Percentiles rank a stretch among this genome's conserved stretches.
Conservation (phyloP, 176 grass and related monocot species). For the Ananas comosus region DNA sequence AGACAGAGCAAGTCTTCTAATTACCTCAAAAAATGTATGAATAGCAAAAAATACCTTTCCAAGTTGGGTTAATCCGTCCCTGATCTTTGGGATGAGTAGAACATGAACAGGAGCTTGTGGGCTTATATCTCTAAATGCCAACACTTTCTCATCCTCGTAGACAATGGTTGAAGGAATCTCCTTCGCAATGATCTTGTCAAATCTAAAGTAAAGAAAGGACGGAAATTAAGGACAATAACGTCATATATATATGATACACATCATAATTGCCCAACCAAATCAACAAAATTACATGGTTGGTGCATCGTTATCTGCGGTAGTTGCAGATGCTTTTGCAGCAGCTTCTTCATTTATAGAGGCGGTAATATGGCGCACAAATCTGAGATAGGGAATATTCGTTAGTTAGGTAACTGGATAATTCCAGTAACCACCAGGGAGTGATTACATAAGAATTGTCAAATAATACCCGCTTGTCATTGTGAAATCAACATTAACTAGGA, state of each 20-base stretch:
- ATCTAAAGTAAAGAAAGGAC: constrained; percentile 37
- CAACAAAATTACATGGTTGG: constrained; percentile 55
- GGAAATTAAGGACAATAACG: neutral
- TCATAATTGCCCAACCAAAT: neutral
- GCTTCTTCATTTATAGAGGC: constrained; percentile 74
- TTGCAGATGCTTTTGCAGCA: constrained; percentile 47
- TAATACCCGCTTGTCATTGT: neutral
- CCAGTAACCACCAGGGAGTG: neutral
- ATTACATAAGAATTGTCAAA: constrained; percentile 5
- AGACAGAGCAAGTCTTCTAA: too few relatives aligned
- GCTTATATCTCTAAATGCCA: constrained; percentile 82
- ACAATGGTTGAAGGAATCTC: constrained; percentile 70
- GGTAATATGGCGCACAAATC: constrained; percentile 51
- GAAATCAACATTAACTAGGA: neutral
- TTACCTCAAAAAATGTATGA: neutral
- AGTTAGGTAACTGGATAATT: neutral
- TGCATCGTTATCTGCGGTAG: constrained; percentile 39
- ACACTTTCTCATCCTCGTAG: constrained; percentile 85
- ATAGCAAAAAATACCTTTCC: constrained; percentile 34
- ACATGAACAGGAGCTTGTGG: constrained; percentile 91
- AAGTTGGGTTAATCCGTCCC: constrained; percentile 68
- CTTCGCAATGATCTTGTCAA: constrained; percentile 95
- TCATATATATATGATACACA: neutral
- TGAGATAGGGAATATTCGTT: neutral
- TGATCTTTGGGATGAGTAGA: constrained; percentile 69